Base-by-base conservation (phyloP, 768 basidiomycete species). In the Lentinus tigrinus region DNA sequence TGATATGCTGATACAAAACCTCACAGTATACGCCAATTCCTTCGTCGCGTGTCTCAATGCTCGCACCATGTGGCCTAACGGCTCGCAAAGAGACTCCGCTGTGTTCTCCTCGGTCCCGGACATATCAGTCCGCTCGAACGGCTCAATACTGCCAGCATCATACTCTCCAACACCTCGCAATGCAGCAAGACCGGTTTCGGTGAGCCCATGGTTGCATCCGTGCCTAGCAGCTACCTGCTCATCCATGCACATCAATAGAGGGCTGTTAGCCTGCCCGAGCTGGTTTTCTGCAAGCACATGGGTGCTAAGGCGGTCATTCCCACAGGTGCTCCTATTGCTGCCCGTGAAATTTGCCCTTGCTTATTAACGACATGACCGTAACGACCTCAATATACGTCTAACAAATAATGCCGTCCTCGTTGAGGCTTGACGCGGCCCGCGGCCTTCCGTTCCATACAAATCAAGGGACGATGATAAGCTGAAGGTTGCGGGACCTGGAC, bases 31-130 rank as follows among this genome's bases (percentile, higher is more conserved):
- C 23, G 60, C 55, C 38, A 61, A 61, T 51, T 57, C 55, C 16
- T 61, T 61, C 55, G 52, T 61, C 51, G 60, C 60, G 26, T 61
- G 60, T 14, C 52, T 61, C 28, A 61, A 61, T 47, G 60, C 60
- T 2, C 37, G 60, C 38, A 47, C 52, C 39, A 53, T 61, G 39
- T 56, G 54, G 39, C 19, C 54, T 8, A 46, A 56, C 11, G 42
- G 23, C n/a, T 55, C 59, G 38, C 49, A 38, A 24, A 23, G 21
- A 40, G 55, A 61, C 39, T 49, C 51, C 10, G 60, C 55, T 8
- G 44, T 61, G 7, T 61, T 61, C 47, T 49, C 60, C 2, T 56
- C 60, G 10, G 60, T 53, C 19, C 60, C 60, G 23, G 60, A 61
- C 55, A 44, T 61, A 19, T 61, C 60, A 13, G 55, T 61, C 34